Conservation (phyloP, 148 eudicot genomes). For the Chenopodium album region DNA sequence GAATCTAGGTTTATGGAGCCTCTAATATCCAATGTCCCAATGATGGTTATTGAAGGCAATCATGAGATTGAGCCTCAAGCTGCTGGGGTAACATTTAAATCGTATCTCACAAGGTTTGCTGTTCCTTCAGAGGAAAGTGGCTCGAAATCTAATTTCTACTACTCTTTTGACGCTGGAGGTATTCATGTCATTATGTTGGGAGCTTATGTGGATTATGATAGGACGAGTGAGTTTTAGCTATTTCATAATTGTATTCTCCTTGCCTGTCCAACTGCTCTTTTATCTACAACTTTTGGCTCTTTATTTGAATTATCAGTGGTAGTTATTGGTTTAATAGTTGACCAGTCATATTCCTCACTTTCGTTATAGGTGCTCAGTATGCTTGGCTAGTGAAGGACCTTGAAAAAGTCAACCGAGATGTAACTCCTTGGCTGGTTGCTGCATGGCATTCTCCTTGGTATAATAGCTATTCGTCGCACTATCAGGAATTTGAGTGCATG, state of each 20-base stretch:
- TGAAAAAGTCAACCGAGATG: slow-evolving; percentile 41
- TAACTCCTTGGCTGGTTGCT: slow-evolving; percentile 89
- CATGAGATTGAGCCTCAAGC: slow-evolving; percentile 96
- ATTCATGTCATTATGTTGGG: slow-evolving; percentile 85
- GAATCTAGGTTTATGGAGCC: slow-evolving; percentile 80
- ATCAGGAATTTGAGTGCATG: slow-evolving; percentile 98
- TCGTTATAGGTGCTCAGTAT: slow-evolving; percentile 64
- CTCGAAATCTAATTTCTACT: slow-evolving; percentile 63
- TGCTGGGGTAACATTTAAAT: slow-evolving; percentile 54
- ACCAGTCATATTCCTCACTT: not conserved
- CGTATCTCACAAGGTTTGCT: slow-evolving; percentile 71
- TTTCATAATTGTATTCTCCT: not conserved
- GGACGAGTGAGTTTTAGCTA: slow-evolving; percentile 43
- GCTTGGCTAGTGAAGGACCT: slow-evolving; percentile 72
- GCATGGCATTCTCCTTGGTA: slow-evolving; percentile 97
- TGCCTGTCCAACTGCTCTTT: not conserved
- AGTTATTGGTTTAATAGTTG: not conserved
- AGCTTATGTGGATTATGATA: slow-evolving; percentile 71
- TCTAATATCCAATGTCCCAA: slow-evolving; percentile 70
- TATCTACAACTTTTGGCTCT: not conserved
- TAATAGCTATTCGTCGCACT: slow-evolving; percentile 91
- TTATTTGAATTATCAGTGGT: not conserved
- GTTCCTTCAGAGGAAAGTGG: slow-evolving; percentile 80
- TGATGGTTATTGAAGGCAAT: slow-evolving; percentile 95
- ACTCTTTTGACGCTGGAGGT: slow-evolving; percentile 89